These are phyloP conservation scores for Phytophthora lateralis DNA, from an alignment of 352 stramenopile species.

Conservation along the genomic window DNA sequence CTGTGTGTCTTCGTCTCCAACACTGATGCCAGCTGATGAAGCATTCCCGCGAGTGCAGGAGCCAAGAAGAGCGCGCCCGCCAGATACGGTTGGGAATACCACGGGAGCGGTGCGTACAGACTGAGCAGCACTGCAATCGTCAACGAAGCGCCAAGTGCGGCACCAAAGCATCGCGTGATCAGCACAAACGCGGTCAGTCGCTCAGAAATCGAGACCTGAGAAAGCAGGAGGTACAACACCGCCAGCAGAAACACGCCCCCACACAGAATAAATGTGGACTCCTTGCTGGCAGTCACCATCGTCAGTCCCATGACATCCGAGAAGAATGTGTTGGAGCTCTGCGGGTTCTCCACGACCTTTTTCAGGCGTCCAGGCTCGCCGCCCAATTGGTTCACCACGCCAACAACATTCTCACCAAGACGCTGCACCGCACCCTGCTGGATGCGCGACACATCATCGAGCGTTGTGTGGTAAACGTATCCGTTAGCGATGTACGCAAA, in stretches of 20 bases:
- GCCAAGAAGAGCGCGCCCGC: slow-evolving; percentile 49
- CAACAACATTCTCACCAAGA: slow-evolving; percentile 73
- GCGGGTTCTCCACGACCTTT: slow-evolving; percentile 59
- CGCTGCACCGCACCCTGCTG: slow-evolving; percentile 68
- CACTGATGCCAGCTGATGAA: slow-evolving; percentile 47
- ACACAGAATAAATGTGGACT: slow-evolving; percentile 46
- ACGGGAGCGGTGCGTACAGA: slow-evolving; percentile 67
- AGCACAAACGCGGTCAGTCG: slow-evolving; percentile 47
- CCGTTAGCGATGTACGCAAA: slow-evolving; percentile 84
- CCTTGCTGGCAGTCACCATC: slow-evolving; percentile 69
- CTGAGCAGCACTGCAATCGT: slow-evolving; percentile 54
- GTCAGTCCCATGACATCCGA: slow-evolving; percentile 68
- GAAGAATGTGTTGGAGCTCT: slow-evolving; percentile 75
- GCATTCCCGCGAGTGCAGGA: slow-evolving; percentile 60
- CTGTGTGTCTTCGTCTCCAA: slow-evolving; percentile 34
- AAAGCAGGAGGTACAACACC: slow-evolving; percentile 52
- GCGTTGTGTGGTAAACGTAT: slow-evolving; percentile 79
- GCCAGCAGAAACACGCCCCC: slow-evolving; percentile 44
- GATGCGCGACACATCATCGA: slow-evolving; percentile 78
- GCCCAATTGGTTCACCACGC: slow-evolving; percentile 59
- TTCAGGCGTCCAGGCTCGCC: slow-evolving; percentile 49
- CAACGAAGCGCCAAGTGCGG: slow-evolving; percentile 44
- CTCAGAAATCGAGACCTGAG: slow-evolving; percentile 46
- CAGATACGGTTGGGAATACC: slow-evolving; percentile 68
- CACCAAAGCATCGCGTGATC: slow-evolving; percentile 40